Percentiles rank a stretch among this genome's conserved stretches.
phyloP scores from a whole-genome alignment of 2,329 filamentous ascomycete genomes.

The Colletotrichum sansevieriae region DNA sequence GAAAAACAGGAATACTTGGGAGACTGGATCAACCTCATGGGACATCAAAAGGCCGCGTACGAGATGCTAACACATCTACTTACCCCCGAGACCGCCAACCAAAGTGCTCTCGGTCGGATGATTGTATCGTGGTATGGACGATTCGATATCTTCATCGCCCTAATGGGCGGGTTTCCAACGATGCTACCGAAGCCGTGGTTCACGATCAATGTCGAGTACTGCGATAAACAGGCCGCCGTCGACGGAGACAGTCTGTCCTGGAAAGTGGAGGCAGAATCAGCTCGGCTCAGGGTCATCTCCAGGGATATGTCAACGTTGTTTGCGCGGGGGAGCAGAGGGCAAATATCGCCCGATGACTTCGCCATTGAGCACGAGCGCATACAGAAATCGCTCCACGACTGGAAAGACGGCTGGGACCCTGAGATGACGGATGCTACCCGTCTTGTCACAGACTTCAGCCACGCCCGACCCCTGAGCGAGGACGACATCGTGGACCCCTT shows the following conservation, averaged over 20 bases:
- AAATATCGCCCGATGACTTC: conserved; percentile 76
- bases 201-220: conserved; percentile 72
- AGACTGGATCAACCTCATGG: conserved; percentile 94
- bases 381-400: conserved; percentile 59
- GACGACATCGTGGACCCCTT: conserved; percentile 83
- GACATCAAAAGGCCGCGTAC: conserved; percentile 91
- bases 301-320: conserved; percentile 86
- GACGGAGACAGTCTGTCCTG: conserved; percentile 67
- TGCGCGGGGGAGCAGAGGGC: conserved; percentile 73
- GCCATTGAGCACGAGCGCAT: conserved; percentile 69
- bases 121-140: conserved; percentile 91
- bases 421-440: conserved; percentile 71
- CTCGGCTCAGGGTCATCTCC: conserved; percentile 78
- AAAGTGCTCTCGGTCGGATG: conserved; percentile 77
- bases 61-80: conserved; percentile 84
- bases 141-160: conserved; percentile 86
- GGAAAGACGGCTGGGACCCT: conserved; percentile 71
- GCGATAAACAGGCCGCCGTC: conserved; percentile 70
- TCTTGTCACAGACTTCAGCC: conserved; percentile 73
- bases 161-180: conserved; percentile 84
- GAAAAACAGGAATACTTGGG: conserved; percentile 84
- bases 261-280: conserved; percentile 76
- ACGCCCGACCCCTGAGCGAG: conserved; percentile 63
- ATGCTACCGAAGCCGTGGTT: conserved; percentile 86
- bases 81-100: conserved; percentile 79